Base-by-base conservation (phyloP, 768 basidiomycete genomes). In the Boletus sensibilis region DNA sequence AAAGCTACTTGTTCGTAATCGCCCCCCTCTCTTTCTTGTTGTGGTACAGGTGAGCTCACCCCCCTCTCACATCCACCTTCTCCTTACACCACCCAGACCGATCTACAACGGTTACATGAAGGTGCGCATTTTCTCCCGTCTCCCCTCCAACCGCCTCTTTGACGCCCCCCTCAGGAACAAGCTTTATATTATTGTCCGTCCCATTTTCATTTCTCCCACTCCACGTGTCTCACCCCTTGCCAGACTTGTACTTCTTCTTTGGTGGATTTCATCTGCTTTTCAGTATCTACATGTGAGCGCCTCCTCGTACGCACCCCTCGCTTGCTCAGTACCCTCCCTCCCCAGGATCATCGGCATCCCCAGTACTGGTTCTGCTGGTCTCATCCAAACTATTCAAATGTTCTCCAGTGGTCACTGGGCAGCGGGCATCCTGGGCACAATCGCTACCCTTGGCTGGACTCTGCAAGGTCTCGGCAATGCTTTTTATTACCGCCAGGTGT, bases 61-160 rank as follows among this genome's bases (percentile, higher is more conserved):
- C 35, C 35, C 44, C 45, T 49, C 49, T 53, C 41, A 25, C 55
- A 8, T 50, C 53, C 41, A 16, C 58, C 57, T 52, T 35, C 50
- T 37, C 53, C 50, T 66, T 10, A 53, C 56, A 29, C 52, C 49
- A 34, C 31, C 37, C 66, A 93, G 93, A 66, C 95, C 96, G 16
- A 91, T 95, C 68, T 98, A 98, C 78, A 95, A 97, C 65, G 95
- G 92, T 52, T 96, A 93, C 78, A 92, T 94, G 87, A 96, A 97
- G 83, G 95, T 88, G 66, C 69, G 78, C 54, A 35, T 50, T 37
- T 41, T 40, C 27, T 29, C 27, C 35, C 57, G 21, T 57, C 53
- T 60, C 67, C 69, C 62, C 68, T 63, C 60, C 63, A 64, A 50
- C 54, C 53, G 46, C 45, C 51, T 48, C 46, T 57, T 57, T 74